A percentile compares a stretch with the other conserved stretches of the same genome.
Evolutionary conservation across 306 rosid genomes (phyloP).

Genomic region (Castanospermum australe): DNA sequence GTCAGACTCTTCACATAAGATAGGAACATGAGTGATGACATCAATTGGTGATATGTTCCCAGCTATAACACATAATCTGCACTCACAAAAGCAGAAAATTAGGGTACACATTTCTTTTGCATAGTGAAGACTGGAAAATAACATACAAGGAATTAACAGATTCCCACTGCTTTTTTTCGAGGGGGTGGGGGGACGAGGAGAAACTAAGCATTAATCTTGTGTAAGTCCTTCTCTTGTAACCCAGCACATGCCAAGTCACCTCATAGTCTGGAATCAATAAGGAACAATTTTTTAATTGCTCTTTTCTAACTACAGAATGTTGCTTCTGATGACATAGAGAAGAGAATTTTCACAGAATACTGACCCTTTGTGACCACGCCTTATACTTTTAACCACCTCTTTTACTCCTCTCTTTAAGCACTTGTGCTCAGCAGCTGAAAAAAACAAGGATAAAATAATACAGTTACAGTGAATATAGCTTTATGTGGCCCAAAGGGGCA

Average conservation of each 20-base stretch:
- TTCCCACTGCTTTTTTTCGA: not conserved
- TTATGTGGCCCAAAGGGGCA: no score
- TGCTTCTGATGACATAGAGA: not conserved
- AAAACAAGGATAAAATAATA: not conserved
- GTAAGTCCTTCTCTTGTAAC: not conserved
- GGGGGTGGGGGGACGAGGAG: no score
- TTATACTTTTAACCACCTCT: conserved; percentile 89
- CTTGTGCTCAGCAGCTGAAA: conserved; percentile 79
- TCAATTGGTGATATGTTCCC: conserved; percentile 95
- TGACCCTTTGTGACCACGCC: conserved; percentile 92
- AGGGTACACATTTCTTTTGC: not conserved
- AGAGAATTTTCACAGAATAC: not conserved
- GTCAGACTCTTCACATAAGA: conserved; percentile 83
- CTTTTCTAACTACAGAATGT: not conserved
- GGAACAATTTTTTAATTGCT: not conserved
- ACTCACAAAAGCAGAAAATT: not conserved
- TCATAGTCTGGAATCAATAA: not conserved
- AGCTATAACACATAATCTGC: conserved; percentile 89
- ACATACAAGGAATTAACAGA: not conserved
- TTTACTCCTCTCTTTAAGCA: conserved; percentile 96
- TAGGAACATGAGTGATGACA: conserved; percentile 90
- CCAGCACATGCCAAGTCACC: not conserved
- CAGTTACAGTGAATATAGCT: not conserved
- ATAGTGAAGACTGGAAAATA: not conserved
- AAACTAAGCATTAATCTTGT: not conserved